These are phyloP conservation scores for Ophiocordyceps camponoti-rufipedis DNA, from an alignment of 2,329 filamentous ascomycete species.

Conservation along the genomic window DNA sequence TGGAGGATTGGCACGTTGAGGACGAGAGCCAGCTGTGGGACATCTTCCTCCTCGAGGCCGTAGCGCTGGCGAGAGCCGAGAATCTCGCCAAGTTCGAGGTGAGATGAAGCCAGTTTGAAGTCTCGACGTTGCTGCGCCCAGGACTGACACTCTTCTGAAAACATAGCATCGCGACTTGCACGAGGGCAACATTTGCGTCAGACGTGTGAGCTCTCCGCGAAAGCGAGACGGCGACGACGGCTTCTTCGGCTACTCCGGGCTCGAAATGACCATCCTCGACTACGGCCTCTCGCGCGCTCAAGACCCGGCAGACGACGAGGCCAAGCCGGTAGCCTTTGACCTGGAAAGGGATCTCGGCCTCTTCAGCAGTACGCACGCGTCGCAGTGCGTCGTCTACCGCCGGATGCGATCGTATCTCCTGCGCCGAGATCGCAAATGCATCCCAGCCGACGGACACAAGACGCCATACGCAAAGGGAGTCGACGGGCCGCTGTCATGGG, in stretches of 20 bases:
- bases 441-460: conserved; percentile 27
- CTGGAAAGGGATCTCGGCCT: conserved; percentile 40
- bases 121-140: background rate
- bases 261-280: conserved; percentile 47
- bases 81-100: conserved; percentile 42
- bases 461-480: conserved; percentile 26
- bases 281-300: conserved; percentile 45
- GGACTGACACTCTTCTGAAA: no score
- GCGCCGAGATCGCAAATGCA: conserved; percentile 28
- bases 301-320: conserved; percentile 17
- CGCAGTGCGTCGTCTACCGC: conserved; percentile 43
- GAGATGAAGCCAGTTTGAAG: background rate
- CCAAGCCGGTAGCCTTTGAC: conserved; percentile 31
- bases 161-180: conserved; percentile 44
- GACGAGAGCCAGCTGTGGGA: conserved; percentile 40
- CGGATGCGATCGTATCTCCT: conserved; percentile 42
- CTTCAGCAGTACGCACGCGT: conserved; percentile 40
- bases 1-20: conserved; percentile 37
- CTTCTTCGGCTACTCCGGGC: conserved; percentile 38
- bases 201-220: conserved; percentile 18
- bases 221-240: conserved; percentile 11
- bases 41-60: conserved; percentile 39
- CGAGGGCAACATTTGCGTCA: conserved; percentile 45
- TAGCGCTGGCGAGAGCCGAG: conserved; percentile 42
- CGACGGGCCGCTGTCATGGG: conserved; percentile 34